Conservation (phyloP, 805 yeast genomes). For the Zygosaccharomyces lentus region DNA sequence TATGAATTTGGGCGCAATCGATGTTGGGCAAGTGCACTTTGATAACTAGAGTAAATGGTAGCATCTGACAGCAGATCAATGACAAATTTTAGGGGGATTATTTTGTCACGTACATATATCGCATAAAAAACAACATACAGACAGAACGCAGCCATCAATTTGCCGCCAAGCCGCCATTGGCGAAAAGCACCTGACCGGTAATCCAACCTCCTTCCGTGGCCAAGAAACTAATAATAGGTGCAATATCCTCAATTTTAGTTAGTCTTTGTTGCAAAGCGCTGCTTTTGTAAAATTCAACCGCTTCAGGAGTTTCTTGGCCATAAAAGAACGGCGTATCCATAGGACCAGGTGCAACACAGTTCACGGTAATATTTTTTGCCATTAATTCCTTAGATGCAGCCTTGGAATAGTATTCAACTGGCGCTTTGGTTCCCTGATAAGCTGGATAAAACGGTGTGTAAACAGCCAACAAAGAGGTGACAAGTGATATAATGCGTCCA, state of each 20-base stretch:
- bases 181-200: slow-evolving; percentile 65
- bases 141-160: too few species aligned
- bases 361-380: slow-evolving; percentile 45
- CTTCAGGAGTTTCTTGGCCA: slow-evolving; percentile 52
- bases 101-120: too few species aligned
- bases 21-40: too few species aligned
- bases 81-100: too few species aligned
- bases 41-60: too few species aligned
- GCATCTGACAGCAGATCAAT: too few species aligned
- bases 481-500: slow-evolving; percentile 48
- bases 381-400: slow-evolving; percentile 52
- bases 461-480: slow-evolving; percentile 64
- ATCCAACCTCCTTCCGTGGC: slow-evolving; percentile 66
- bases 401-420: slow-evolving; percentile 51
- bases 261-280: slow-evolving; percentile 47
- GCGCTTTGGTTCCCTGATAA: slow-evolving; percentile 56
- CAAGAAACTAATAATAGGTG: slow-evolving; percentile 56
- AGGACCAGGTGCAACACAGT: slow-evolving; percentile 61
- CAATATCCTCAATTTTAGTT: slow-evolving; percentile 58
- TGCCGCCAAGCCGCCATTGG: too few species aligned
- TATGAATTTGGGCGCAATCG: too few species aligned
- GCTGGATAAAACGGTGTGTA: slow-evolving; percentile 50
- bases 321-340: slow-evolving; percentile 65
- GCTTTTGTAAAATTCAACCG: slow-evolving; percentile 53
- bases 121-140: too few species aligned